Base-by-base conservation (phyloP, 371 early-diverging fungal species). In the Mortierella sp. region DNA sequence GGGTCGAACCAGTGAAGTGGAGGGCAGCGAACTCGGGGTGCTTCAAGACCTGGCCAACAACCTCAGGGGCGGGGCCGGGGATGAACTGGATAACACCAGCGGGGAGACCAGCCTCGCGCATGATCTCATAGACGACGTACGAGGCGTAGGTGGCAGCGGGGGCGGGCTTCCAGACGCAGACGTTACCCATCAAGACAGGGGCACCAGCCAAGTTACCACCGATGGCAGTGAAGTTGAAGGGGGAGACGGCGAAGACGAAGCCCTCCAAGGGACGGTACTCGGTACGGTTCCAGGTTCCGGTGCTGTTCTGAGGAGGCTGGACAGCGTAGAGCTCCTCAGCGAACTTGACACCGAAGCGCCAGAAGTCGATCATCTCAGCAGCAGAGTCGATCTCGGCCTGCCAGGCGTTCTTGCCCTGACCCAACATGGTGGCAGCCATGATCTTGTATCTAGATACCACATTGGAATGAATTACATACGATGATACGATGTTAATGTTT, bases 221-320 rank as follows among this genome's bases (percentile, higher is more conserved):
- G 70, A 99, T 99, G 58, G 99, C 99, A 37, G 99, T 99, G 78
- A 99, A 99, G 89, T 99, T 99, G 92, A 99, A 99, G 21, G 99
- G 99, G 19, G 97, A 94, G 56, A 96, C 92, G 46, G 98, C 98
- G 56, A 94, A 90, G 39, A 98, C 96, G 71, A 98, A 99, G 37
- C 99, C 98, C 82, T 98, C 99, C 43, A 98, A 85, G 44, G 93
- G 90, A 59, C 98, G 93, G 87, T 95, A 97, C 85, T 99, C 99
- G 62, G 91, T 83, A 63, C 98, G 90, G 86, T 99, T 99, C 99
- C 99, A 99, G 58, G 84, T 87, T 47, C 89, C 89, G 39, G 88
- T 71, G n/a, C 95, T 78, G 85, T 97, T 95, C 85, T 92, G 90
- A 60, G 93, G 88, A 27, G 98, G 98, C 85, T 99, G 98, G 70